Percentiles rank a stretch among this genome's conserved stretches.
Evolutionary conservation across 164 flowering plant species (phyloP).

Genomic region (Nymphaea colorata): DNA sequence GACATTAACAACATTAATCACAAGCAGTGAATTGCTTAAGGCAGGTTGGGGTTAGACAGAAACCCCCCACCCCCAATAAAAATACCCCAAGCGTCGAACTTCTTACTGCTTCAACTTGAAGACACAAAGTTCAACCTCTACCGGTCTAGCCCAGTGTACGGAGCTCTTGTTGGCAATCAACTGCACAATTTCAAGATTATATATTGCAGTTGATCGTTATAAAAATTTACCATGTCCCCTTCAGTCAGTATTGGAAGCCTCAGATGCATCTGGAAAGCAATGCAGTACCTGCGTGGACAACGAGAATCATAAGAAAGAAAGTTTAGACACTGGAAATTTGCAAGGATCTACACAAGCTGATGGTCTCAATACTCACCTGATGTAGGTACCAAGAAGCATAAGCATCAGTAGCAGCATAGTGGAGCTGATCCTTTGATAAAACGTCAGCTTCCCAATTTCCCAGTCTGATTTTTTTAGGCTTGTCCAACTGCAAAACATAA

Average conservation of each 20-base stretch:
- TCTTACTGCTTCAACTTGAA: no score
- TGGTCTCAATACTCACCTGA: slow-evolving; percentile 14
- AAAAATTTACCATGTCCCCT: slow-evolving; percentile 2
- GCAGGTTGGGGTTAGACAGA: neutral
- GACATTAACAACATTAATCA: neutral
- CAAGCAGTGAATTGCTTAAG: neutral
- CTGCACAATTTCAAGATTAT: neutral
- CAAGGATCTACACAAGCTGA: neutral
- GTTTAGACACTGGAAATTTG: neutral
- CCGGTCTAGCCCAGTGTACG: no score
- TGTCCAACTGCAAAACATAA: slow-evolving; percentile 35
- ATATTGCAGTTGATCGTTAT: neutral
- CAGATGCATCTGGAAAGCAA: slow-evolving; percentile 29
- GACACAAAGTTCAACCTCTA: no score
- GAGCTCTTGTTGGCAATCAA: no score
- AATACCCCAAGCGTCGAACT: no score
- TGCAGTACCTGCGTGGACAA: slow-evolving; percentile 25
- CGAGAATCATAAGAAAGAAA: neutral
- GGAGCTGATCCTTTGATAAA: slow-evolving; percentile 47
- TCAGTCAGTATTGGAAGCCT: slow-evolving; percentile 7
- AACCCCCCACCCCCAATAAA: no score
- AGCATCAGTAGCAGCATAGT: slow-evolving; percentile 84
- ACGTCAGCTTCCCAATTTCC: slow-evolving; percentile 68
- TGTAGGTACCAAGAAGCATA: slow-evolving; percentile 66
- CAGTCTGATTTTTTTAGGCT: slow-evolving; percentile 38